A percentile compares a stretch with the other conserved stretches of the same genome.
Evolutionary conservation across 1,284 basidiomycete genomes (phyloP).

Genomic region (Tremellales sp.): DNA sequence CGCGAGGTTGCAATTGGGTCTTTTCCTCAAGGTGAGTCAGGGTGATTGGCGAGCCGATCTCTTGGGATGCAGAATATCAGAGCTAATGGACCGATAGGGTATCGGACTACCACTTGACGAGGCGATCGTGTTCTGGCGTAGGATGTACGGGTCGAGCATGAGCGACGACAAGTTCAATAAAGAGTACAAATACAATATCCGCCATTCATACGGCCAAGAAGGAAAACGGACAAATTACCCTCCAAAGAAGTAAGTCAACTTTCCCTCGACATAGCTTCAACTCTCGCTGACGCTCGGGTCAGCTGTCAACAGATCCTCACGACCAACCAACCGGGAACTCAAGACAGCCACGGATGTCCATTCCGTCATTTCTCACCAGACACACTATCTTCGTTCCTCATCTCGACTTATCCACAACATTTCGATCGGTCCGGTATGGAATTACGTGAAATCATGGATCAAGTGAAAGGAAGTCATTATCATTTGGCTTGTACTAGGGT

Average conservation of each 20-base stretch:
- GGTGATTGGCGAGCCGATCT: not conserved
- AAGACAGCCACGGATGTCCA: conserved; percentile 86
- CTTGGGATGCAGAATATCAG: not conserved
- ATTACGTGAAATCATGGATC: conserved; percentile 78
- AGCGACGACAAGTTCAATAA: conserved; percentile 98
- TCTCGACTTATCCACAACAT: conserved; percentile 58
- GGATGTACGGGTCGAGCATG: conserved; percentile 67
- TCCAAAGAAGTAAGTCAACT: conserved; percentile 67
- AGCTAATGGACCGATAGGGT: conserved; percentile 55
- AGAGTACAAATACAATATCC: conserved; percentile 95
- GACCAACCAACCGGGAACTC: conserved; percentile 65
- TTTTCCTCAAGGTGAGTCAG: conserved; percentile 84
- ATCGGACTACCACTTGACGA: conserved; percentile 93
- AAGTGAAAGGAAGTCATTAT: conserved; percentile 78
- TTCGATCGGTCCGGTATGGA: conserved; percentile 63
- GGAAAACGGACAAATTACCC: conserved; percentile 92
- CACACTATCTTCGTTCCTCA: conserved; percentile 74
- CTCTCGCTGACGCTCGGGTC: not conserved
- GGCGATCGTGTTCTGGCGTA: conserved; percentile 89
- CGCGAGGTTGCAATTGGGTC: conserved; percentile 83
- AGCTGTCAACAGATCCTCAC: conserved; percentile 91
- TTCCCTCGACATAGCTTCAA: not conserved
- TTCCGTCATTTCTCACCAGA: conserved; percentile 86
- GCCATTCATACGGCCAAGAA: conserved; percentile 91
- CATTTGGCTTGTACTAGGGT: conserved; percentile 97